Conservation (phyloP, 129 eudicot genomes). For the Saposhnikovia divaricata region DNA sequence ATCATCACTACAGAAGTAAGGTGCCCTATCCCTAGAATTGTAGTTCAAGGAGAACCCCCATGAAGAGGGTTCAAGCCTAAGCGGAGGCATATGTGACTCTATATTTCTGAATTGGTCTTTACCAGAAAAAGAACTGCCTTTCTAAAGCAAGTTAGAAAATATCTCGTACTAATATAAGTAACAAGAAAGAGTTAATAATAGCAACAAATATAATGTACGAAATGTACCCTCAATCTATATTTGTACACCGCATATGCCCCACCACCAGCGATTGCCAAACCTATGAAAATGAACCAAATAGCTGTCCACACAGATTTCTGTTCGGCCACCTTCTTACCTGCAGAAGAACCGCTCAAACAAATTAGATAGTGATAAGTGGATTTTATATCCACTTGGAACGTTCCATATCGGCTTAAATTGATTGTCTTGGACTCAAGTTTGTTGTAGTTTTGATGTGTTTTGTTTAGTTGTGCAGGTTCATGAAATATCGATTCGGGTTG, state of each 20-base stretch:
- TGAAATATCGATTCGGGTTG: no score
- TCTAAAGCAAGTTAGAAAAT: no score
- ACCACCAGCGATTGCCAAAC: conserved; percentile 51
- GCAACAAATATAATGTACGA: background rate
- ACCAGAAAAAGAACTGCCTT: background rate
- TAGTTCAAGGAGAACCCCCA: background rate
- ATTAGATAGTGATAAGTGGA: no score
- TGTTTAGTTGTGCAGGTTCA: no score
- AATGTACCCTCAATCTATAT: conserved; percentile 76
- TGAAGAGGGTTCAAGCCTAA: background rate
- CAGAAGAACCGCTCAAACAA: conserved; percentile 16
- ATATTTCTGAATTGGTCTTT: background rate
- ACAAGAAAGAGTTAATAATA: background rate
- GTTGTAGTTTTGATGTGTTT: no score
- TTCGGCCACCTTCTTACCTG: conserved; percentile 58
- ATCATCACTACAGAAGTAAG: background rate
- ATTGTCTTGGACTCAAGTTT: no score
- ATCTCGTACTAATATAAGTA: background rate
- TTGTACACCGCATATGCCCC: conserved; percentile 75
- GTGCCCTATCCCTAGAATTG: background rate
- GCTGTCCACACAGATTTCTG: conserved; percentile 65
- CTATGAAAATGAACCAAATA: conserved; percentile 62
- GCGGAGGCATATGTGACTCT: background rate
- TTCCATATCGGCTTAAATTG: no score
- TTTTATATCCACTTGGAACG: no score